phyloP scores from a whole-genome alignment of 163 green algal species.

The Chlamydomonas reinhardtii region DNA sequence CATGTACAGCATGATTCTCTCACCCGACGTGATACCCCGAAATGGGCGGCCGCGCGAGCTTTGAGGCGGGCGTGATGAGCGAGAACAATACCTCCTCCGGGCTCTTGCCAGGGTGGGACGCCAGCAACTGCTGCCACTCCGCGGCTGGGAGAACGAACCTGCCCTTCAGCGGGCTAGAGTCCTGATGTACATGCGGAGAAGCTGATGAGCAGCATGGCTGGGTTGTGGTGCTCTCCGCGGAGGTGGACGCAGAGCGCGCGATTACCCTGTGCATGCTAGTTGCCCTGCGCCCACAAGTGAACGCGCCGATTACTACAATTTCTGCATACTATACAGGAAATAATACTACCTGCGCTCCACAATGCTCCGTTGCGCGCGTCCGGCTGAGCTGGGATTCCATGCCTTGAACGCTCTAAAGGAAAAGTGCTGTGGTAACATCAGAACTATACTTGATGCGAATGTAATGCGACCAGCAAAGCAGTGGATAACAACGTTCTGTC shows the following conservation, averaged over 20 bases:
- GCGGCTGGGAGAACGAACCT: constrained; percentile 72
- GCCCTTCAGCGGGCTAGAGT: constrained; percentile 45
- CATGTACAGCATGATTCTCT: too few species aligned
- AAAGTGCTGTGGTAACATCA: too few species aligned
- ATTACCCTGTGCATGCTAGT: too few species aligned
- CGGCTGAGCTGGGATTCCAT: too few species aligned
- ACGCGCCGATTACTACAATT: too few species aligned
- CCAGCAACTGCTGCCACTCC: constrained; percentile 63
- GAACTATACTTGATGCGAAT: too few species aligned
- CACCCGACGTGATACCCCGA: constrained; percentile 91
- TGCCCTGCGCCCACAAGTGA: too few species aligned
- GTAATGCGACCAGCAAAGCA: too few species aligned
- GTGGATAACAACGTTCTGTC: too few species aligned
- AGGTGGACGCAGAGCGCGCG: background rate
- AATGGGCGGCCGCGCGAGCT: constrained; percentile 84
- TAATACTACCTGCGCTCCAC: background rate
- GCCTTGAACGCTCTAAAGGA: too few species aligned
- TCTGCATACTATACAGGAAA: too few species aligned
- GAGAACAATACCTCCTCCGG: constrained; percentile 75
- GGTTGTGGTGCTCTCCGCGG: background rate
- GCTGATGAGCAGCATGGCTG: background rate
- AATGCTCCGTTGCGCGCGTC: too few species aligned
- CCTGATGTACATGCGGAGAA: background rate
- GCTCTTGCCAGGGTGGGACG: background rate
- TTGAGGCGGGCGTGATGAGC: constrained; percentile 76